Conservation (phyloP, 2,329 filamentous ascomycete genomes). For the Tolypocladium paradoxum region DNA sequence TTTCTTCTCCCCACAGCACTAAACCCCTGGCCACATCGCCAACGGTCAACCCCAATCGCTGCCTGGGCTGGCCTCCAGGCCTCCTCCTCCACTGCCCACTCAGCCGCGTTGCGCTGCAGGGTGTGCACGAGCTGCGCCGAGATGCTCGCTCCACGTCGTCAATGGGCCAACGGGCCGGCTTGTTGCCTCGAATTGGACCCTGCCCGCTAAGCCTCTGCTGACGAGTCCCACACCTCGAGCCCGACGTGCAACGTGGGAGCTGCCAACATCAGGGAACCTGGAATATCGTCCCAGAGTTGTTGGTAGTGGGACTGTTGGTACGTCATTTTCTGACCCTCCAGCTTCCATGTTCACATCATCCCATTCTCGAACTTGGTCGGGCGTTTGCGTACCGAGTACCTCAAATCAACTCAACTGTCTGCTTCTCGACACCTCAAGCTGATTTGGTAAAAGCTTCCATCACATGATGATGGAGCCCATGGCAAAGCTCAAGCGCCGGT, state of each 20-base stretch:
- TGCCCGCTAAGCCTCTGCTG: neutral
- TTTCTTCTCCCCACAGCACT: neutral
- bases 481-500: slow-evolving; percentile 41
- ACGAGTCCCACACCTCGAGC: neutral
- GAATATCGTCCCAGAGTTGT: neutral
- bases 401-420: neutral
- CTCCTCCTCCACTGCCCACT: neutral
- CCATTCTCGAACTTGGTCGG: neutral
- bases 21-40: too few relatives aligned
- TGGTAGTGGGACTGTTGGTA: neutral
- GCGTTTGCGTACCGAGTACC: neutral
- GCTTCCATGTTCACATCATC: neutral
- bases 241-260: neutral
- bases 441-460: neutral
- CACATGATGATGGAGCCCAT: slow-evolving; percentile 39
- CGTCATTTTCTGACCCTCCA: neutral
- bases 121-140: neutral
- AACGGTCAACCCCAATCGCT: too few relatives aligned
- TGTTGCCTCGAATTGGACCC: neutral
- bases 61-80: too few relatives aligned
- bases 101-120: neutral
- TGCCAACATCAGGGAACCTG: neutral
- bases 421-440: neutral
- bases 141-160: neutral
- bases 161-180: neutral